These are phyloP conservation scores for Dorcoceras hygrometricum DNA, from an alignment of 257 asterid genomes.

Conservation along the genomic window DNA sequence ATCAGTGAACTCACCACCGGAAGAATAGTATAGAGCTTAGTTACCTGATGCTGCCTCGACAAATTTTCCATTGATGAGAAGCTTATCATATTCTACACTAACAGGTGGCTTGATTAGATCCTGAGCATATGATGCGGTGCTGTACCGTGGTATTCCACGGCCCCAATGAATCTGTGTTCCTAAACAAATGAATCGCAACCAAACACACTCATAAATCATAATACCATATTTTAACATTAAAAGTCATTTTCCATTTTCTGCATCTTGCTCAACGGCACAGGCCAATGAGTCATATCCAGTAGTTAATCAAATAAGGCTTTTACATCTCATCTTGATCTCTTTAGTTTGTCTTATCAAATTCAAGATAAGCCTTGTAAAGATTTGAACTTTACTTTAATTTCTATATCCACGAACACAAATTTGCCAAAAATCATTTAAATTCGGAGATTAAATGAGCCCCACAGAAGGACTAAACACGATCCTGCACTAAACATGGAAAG, in stretches of 20 bases:
- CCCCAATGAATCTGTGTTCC: constrained; percentile 46
- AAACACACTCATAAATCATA: neutral
- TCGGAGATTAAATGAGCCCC: neutral
- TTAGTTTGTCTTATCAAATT: neutral
- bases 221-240: neutral
- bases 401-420: neutral
- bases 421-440: neutral
- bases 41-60: constrained; percentile 92
- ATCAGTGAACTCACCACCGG: too few species aligned
- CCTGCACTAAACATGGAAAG: neutral
- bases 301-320: neutral
- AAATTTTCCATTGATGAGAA: constrained; percentile 82
- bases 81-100: constrained; percentile 60
- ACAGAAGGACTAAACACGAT: too few species aligned
- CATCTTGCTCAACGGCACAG: neutral
- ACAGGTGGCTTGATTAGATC: constrained; percentile 82
- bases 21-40: constrained; percentile 16
- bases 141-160: constrained; percentile 44
- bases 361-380: constrained; percentile 2
- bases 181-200: constrained; percentile 25
- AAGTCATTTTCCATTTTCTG: neutral
- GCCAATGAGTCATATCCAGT: neutral
- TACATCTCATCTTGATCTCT: neutral
- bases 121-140: constrained; percentile 71
- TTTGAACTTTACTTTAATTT: neutral